Evolutionary conservation across 371 early-diverging fungal genomes (phyloP).

Genomic region (Nematocida sp.): DNA sequence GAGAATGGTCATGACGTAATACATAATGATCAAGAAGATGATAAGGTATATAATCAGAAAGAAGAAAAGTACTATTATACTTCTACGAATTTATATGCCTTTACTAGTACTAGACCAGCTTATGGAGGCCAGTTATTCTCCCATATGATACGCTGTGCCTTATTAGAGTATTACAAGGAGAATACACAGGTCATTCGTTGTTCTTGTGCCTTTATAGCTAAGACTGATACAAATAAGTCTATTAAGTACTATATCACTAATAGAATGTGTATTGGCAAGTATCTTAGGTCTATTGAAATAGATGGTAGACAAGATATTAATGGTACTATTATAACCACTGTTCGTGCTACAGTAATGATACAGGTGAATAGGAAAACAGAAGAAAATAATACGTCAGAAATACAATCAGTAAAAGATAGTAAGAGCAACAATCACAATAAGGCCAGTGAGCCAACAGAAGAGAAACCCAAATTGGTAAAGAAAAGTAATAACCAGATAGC

Average conservation of each 20-base stretch:
- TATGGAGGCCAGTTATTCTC: conserved; percentile 28
- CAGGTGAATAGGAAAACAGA: too few relatives aligned
- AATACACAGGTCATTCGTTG: not conserved
- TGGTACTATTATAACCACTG: too few relatives aligned
- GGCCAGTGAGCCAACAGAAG: too few relatives aligned
- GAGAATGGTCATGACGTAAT: too few relatives aligned
- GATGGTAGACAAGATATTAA: too few relatives aligned
- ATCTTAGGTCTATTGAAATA: not conserved
- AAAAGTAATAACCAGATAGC: too few relatives aligned
- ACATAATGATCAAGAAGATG: too few relatives aligned
- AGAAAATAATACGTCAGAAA: too few relatives aligned
- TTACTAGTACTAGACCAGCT: not conserved
- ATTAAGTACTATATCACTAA: not conserved
- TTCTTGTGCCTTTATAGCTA: not conserved
- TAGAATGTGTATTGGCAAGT: not conserved
- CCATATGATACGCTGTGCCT: conserved; percentile 5
- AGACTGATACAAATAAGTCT: not conserved
- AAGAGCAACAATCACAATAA: too few relatives aligned
- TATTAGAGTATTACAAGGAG: not conserved
- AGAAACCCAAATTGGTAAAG: too few relatives aligned
- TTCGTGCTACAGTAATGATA: too few relatives aligned
- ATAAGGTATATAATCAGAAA: not conserved
- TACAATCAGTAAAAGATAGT: too few relatives aligned
- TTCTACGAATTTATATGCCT: not conserved
- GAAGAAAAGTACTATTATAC: not conserved